Conservation (phyloP, 345 rosid species). For the Anastatica hierochuntica region DNA sequence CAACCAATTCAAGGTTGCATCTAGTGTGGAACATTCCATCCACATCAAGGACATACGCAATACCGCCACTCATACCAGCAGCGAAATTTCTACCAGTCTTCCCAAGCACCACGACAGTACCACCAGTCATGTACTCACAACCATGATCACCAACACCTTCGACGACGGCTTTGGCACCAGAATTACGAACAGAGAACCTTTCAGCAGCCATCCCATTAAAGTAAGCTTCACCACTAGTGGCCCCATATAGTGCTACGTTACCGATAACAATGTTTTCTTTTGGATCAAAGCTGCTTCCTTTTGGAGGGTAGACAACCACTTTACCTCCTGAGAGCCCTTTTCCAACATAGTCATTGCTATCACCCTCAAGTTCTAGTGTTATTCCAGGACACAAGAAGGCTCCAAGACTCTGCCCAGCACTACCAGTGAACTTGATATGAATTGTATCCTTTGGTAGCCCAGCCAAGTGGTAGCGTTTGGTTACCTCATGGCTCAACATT, state of each 20-base stretch:
- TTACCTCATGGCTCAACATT: slow-evolving; percentile 99
- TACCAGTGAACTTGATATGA: slow-evolving; percentile 78
- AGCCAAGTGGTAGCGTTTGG: slow-evolving; percentile 64
- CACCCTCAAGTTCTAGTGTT: slow-evolving; percentile 89
- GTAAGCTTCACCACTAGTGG: slow-evolving; percentile 84
- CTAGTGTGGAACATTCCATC: slow-evolving; percentile 74
- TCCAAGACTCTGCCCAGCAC: slow-evolving; percentile 99
- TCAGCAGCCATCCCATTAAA: slow-evolving; percentile 99
- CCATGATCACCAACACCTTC: slow-evolving; percentile 99
- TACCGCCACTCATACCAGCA: slow-evolving; percentile 99
- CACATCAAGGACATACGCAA: slow-evolving; percentile 82
- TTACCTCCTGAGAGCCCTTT: slow-evolving; percentile 99
- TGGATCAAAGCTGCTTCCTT: slow-evolving; percentile 80
- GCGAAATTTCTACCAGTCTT: slow-evolving; percentile 98
- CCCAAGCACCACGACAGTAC: slow-evolving; percentile 90
- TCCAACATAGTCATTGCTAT: slow-evolving; percentile 93
- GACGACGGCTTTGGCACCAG: slow-evolving; percentile 96
- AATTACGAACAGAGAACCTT: slow-evolving; percentile 95
- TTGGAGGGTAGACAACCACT: slow-evolving; percentile 88
- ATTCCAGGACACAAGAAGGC: slow-evolving; percentile 95
- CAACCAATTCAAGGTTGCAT: slow-evolving; percentile 85
- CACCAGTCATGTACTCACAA: slow-evolving; percentile 99
- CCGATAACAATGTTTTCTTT: slow-evolving; percentile 95
- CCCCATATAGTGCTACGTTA: slow-evolving; percentile 96
- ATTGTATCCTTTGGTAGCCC: slow-evolving; percentile 88